These are phyloP conservation scores for Botryotinia narcissicola DNA, from an alignment of 2,329 filamentous ascomycete species.

Conservation along the genomic window DNA sequence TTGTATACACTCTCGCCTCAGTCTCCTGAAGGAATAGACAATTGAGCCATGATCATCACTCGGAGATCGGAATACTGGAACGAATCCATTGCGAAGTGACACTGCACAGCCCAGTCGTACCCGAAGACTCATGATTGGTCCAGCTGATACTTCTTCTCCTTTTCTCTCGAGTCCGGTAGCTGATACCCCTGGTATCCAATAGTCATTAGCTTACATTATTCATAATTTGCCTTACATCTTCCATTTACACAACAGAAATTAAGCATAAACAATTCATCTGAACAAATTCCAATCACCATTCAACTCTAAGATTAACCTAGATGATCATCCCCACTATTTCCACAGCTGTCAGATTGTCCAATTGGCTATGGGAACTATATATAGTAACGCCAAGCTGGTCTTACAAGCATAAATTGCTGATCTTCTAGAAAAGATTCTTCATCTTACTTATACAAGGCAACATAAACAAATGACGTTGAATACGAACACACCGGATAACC, in stretches of 20 bases:
- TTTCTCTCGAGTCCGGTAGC: background rate
- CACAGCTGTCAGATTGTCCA: background rate
- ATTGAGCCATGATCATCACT: background rate
- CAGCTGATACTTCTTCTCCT: background rate
- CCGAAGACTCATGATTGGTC: background rate
- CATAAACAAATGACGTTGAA: slow-evolving; percentile 8
- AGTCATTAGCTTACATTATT: background rate
- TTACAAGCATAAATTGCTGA: slow-evolving; percentile 2
- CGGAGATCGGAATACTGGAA: background rate
- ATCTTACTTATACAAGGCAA: background rate
- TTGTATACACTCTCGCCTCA: background rate
- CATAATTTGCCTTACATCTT: background rate
- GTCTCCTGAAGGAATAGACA: background rate
- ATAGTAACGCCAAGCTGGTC: slow-evolving; percentile 8
- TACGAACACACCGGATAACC: background rate
- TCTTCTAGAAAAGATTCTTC: slow-evolving; percentile 13
- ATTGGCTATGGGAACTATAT: background rate
- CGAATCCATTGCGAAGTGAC: background rate
- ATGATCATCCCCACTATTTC: background rate
- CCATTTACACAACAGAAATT: slow-evolving; percentile 2
- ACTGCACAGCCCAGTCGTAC: slow-evolving; percentile 2
- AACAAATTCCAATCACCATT: background rate
- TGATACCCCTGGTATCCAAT: background rate
- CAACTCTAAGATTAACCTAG: slow-evolving; percentile 4
- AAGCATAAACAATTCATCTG: slow-evolving; percentile 13